Base-by-base conservation (phyloP, 305 asterid species). In the Rubia peregrina region DNA sequence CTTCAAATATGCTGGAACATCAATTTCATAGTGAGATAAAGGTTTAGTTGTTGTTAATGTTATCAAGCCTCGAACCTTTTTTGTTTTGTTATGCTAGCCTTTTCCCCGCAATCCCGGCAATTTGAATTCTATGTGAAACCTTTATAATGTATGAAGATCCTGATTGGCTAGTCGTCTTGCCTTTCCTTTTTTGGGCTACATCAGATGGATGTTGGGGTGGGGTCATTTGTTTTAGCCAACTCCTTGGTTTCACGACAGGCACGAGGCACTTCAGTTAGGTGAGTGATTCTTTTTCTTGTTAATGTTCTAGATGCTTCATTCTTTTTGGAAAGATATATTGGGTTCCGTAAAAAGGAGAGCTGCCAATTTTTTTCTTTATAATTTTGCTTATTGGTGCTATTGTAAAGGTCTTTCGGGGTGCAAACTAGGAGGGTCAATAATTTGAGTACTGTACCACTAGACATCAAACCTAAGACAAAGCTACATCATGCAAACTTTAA, bases 201-300 rank as follows among this genome's bases (percentile, higher is more conserved):
- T 74, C 84, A 94, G 98, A 94, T 94, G 98, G 98, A 94, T 85
- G 85, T 91, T 68, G 97, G 98, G 61, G 96, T 91, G 11, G 98
- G 98, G 65, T 88, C 93, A 46, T 91, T 94, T 88, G 94, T 94
- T 49, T 71, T 91, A 63, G 90, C 90, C 77, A 94, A 93, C 84
- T 83, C 97, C 64, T 78, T 91, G 79, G 95, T 89, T 80, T 93
- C 97, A 70, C 90, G 89, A 24, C 96, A 89, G 74, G 95, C 97
- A 21, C 95, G 95, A 68, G 93, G 91, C 79, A 82, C 80, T 83
- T 81, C 84, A 68, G 73, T 75, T 70, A 68, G 67, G 98, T 91
- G 79, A 78, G 96, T 76, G 71, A 44, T 75, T 75, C 5, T 71
- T 41, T 55, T 36, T 67, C 43, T 30, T 66, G 21, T 70, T 19